Percentiles rank a stretch among this genome's conserved stretches.
Conservation (phyloP, 192 early-diverging fungal species). For the Entomortierella lignicola region DNA sequence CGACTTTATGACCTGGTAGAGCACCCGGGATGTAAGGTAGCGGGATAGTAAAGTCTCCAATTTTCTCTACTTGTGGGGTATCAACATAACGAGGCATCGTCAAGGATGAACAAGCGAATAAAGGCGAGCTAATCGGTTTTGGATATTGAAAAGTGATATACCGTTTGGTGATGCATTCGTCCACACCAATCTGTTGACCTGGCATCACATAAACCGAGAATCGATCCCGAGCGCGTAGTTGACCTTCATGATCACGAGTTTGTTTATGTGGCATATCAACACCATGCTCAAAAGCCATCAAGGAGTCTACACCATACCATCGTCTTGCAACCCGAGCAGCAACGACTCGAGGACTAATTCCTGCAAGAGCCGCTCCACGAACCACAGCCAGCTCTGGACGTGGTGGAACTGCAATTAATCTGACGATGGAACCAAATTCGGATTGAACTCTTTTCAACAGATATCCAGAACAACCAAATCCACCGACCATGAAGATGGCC, state of each 20-base stretch:
- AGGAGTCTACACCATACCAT: constrained; percentile 62
- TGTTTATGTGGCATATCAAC: constrained; percentile 52
- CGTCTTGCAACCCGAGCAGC: constrained; percentile 57
- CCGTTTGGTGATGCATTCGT: constrained; percentile 40
- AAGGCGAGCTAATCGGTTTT: constrained; percentile 31
- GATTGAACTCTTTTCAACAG: constrained; percentile 54
- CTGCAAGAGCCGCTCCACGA: constrained; percentile 61
- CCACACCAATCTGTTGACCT: constrained; percentile 54
- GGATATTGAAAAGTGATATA: constrained; percentile 43
- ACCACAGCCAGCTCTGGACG: constrained; percentile 65
- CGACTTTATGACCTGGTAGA: constrained; percentile 18
- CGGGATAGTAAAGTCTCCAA: constrained; percentile 40
- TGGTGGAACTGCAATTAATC: constrained; percentile 58
- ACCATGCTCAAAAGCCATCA: constrained; percentile 55
- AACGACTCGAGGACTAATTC: constrained; percentile 58
- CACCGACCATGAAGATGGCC: constrained; percentile 67
- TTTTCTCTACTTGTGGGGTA: constrained; percentile 30
- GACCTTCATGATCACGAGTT: constrained; percentile 52
- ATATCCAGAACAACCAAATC: constrained; percentile 64
- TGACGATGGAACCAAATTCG: constrained; percentile 54
- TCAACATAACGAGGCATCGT: constrained; percentile 38
- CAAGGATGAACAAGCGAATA: constrained; percentile 34
- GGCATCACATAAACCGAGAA: constrained; percentile 59
- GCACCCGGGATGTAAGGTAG: constrained; percentile 41
- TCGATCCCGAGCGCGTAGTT: constrained; percentile 51